Evolutionary conservation across 2,329 filamentous ascomycete genomes (phyloP).

Genomic region (Aplosporella prunicola): DNA sequence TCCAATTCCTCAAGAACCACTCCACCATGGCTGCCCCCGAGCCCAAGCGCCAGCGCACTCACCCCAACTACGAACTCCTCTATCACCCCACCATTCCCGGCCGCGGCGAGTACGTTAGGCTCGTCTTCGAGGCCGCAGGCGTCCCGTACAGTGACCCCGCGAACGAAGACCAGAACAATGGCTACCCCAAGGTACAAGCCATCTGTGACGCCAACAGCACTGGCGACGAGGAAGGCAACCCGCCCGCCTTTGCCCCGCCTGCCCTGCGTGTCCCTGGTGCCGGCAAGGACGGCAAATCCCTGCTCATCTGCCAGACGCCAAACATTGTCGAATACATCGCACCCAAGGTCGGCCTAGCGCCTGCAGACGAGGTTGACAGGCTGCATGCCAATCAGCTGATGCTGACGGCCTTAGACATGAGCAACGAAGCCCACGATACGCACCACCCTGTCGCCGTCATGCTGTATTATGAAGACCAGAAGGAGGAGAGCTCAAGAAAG

Average conservation of each 20-base stretch:
- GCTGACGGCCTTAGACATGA: conserved; percentile 62
- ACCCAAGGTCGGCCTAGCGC: conserved; percentile 31
- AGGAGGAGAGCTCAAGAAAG: conserved; percentile 51
- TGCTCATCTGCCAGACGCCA: conserved; percentile 59
- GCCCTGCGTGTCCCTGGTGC: conserved; percentile 46
- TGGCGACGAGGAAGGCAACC: conserved; percentile 47
- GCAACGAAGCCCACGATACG: conserved; percentile 63
- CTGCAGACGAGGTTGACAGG: conserved; percentile 35
- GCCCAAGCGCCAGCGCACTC: conserved; percentile 21
- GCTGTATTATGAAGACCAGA: conserved; percentile 67
- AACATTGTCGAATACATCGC: conserved; percentile 66
- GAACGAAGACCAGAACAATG: conserved; percentile 38
- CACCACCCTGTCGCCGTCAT: conserved; percentile 58
- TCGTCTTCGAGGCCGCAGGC: conserved; percentile 60
- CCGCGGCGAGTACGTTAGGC: conserved; percentile 63
- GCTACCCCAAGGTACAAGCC: conserved; percentile 41
- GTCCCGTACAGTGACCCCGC: conserved; percentile 56
- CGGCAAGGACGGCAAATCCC: conserved; percentile 41
- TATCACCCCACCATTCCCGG: conserved; percentile 67
- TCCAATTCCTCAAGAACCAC: too few species aligned
- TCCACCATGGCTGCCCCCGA: conserved; percentile 13
- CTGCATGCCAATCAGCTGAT: conserved; percentile 54
- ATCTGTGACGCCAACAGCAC: conserved; percentile 36
- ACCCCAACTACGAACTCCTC: conserved; percentile 49
- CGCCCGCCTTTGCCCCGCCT: conserved; percentile 58